These are phyloP conservation scores for Annulohypoxylon truncatum DNA, from an alignment of 2,329 filamentous ascomycete species.

Conservation along the genomic window DNA sequence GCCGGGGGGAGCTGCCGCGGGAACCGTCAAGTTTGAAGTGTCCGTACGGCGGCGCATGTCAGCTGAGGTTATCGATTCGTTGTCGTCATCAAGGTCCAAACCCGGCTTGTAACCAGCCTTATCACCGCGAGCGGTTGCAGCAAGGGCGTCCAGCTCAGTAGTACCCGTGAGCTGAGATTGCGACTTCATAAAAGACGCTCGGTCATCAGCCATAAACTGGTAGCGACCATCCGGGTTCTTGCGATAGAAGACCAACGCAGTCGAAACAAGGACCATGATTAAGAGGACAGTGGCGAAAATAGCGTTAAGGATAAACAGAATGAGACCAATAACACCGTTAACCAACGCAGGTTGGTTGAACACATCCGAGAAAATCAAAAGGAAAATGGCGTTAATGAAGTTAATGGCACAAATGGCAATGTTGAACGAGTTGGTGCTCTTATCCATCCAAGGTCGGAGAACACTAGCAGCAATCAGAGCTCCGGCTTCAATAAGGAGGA, in stretches of 20 bases:
- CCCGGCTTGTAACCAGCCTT: constrained; percentile 67
- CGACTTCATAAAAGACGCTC: constrained; percentile 91
- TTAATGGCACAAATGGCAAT: constrained; percentile 85
- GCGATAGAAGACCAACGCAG: constrained; percentile 74
- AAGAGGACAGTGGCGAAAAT: constrained; percentile 80
- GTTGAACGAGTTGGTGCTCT: constrained; percentile 92
- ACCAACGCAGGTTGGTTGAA: constrained; percentile 83
- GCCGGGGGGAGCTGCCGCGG: constrained; percentile 22
- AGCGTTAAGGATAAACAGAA: constrained; percentile 86
- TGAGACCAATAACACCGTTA: constrained; percentile 83
- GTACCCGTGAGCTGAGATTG: constrained; percentile 76
- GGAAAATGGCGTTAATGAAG: constrained; percentile 83
- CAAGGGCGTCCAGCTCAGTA: constrained; percentile 85
- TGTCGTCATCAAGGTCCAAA: constrained; percentile 77
- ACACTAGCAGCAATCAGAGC: constrained; percentile 79
- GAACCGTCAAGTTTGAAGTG: constrained; percentile 42
- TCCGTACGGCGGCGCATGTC: constrained; percentile 57
- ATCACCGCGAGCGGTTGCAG: constrained; percentile 83
- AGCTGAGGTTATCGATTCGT: constrained; percentile 71
- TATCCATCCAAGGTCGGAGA: constrained; percentile 92
- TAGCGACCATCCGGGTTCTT: constrained; percentile 90
- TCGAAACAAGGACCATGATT: constrained; percentile 79
- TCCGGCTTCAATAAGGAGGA: constrained; percentile 79
- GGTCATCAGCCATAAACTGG: constrained; percentile 89
- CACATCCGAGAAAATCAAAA: constrained; percentile 83